A percentile compares a stretch with the other conserved stretches of the same genome.
Evolutionary conservation across 2,329 filamentous ascomycete genomes (phyloP).

Genomic region (Oidium heveae): DNA sequence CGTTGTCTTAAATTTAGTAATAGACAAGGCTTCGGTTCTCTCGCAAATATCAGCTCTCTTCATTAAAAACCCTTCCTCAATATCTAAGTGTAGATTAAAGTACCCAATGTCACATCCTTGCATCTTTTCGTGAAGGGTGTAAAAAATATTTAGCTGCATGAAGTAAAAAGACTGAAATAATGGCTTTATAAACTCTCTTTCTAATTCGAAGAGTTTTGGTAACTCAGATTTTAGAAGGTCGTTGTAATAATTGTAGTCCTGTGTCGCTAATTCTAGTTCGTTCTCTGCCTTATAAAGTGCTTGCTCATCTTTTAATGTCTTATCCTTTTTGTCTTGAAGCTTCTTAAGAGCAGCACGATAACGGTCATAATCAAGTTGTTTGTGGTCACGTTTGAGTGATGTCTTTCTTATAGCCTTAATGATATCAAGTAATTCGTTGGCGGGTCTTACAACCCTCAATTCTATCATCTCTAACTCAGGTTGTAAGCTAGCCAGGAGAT

Average conservation of each 20-base stretch:
- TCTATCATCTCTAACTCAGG: conserved; percentile 98
- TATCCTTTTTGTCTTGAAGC: conserved; percentile 92
- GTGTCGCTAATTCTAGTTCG: conserved; percentile 71
- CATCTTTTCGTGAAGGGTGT: conserved; percentile 95
- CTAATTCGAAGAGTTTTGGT: conserved; percentile 69
- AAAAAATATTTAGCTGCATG: conserved; percentile 99
- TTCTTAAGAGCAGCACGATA: conserved; percentile 70
- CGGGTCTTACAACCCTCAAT: conserved; percentile 66
- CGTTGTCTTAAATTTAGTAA: conserved; percentile 78
- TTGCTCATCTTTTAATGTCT: conserved; percentile 88
- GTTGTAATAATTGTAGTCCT: conserved; percentile 97
- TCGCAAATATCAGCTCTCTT: conserved; percentile 80
- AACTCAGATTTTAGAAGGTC: conserved; percentile 89
- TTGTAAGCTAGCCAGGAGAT: conserved; percentile 64
- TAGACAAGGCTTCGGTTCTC: conserved; percentile 55
- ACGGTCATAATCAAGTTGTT: conserved; percentile 88
- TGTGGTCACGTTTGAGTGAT: conserved; percentile 76
- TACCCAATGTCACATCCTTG: conserved; percentile 93
- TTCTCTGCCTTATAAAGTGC: conserved; percentile 87
- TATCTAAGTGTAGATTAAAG: conserved; percentile 74
- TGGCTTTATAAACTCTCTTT: conserved; percentile 84
- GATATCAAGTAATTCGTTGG: conserved; percentile 78
- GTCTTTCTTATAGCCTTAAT: conserved; percentile 90
- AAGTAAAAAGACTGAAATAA: conserved; percentile 99
- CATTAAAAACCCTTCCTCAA: conserved; percentile 71